Conservation (phyloP, 805 yeast species). For the Teunomyces aglyptinius region DNA sequence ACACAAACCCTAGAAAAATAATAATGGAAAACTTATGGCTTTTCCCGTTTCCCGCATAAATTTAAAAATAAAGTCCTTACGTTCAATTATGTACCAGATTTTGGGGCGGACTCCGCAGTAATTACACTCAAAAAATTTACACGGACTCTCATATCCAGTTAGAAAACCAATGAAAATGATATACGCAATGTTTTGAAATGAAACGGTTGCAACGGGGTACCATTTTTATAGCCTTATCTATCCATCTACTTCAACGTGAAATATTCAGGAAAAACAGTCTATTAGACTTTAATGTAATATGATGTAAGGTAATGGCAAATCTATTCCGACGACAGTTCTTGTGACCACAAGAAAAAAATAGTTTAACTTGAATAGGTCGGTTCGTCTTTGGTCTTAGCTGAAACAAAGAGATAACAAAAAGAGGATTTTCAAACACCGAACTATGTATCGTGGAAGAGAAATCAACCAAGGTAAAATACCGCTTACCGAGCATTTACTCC, state of each 20-base stretch:
- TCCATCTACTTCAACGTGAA: too few relatives aligned
- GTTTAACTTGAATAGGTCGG: too few relatives aligned
- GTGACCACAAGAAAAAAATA: too few relatives aligned
- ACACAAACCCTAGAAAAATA: background rate
- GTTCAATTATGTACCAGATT: background rate
- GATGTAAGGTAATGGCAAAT: too few relatives aligned
- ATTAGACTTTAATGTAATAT: too few relatives aligned
- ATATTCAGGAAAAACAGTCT: too few relatives aligned
- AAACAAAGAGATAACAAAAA: background rate
- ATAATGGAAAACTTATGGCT: background rate
- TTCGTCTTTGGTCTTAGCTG: too few relatives aligned
- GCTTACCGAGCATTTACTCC: background rate
- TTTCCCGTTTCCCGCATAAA: background rate
- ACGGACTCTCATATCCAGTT: background rate
- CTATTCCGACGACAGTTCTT: too few relatives aligned
- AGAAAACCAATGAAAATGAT: background rate
- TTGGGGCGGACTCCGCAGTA: conserved; percentile 2
- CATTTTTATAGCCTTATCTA: background rate
- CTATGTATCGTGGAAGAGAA: background rate
- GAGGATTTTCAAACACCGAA: background rate
- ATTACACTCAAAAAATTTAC: background rate
- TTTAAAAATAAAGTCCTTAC: background rate
- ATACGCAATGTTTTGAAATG: background rate
- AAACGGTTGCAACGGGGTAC: background rate
- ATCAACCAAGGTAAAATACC: background rate